Conservation (phyloP, 140 eudicot genomes). For the Senecio squalidus region DNA sequence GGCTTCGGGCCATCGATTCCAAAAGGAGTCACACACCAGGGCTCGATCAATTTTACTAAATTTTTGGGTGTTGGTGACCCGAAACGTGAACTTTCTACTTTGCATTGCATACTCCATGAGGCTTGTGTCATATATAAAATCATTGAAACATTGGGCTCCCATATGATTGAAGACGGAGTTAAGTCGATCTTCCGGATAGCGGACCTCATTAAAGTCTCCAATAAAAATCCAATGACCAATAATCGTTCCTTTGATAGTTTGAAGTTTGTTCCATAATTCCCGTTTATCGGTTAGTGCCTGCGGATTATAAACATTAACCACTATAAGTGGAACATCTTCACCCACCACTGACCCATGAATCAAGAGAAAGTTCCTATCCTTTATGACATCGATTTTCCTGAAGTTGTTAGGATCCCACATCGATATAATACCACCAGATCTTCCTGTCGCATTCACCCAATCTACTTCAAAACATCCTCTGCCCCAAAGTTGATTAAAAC, state of each 20-base stretch:
- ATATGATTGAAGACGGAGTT: neutral
- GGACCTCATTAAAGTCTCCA: neutral
- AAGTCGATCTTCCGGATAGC: rapidly evolving
- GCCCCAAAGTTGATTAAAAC: neutral
- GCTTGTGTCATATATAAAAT: neutral
- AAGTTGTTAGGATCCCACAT: neutral
- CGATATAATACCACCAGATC: neutral
- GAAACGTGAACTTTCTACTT: neutral
- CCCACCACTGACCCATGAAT: neutral
- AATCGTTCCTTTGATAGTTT: neutral
- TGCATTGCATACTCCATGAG: neutral
- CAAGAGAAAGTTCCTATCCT: neutral
- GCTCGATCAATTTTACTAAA: neutral
- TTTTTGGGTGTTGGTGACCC: neutral
- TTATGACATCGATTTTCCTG: neutral
- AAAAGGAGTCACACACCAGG: neutral
- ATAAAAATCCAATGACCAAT: neutral
- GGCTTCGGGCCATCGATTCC: neutral
- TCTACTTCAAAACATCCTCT: neutral
- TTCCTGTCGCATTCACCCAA: neutral
- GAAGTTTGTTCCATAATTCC: neutral
- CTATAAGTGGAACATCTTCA: neutral
- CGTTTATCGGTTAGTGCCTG: neutral
- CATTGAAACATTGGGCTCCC: neutral
- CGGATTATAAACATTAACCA: neutral